Evolutionary conservation across 331 rosid genomes (phyloP), one percentile per base, ranked within the genome.

Genomic region (Malus hybrid): DNA sequence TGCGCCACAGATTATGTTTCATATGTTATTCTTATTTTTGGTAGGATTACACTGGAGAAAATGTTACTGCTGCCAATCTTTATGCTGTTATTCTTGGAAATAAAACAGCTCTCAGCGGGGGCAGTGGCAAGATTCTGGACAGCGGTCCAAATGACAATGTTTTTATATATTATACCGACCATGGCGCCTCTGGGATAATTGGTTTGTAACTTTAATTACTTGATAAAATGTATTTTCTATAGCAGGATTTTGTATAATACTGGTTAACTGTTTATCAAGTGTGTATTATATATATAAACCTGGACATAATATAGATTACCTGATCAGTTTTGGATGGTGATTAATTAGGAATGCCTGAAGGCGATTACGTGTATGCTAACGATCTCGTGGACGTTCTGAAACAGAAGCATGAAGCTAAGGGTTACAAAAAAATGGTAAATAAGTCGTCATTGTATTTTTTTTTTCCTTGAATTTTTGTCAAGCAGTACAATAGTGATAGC

Each of bases 71-170:
- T 2, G 1, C 20, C 6, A 90, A 90, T 71, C 79, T 82, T 1
- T 86, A 72, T 7, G 89, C 89, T 6, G 95, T 80, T 18, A 50
- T 87, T 63, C 80, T 80, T 19, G 95, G 88, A 7, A 78, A 90
- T 46, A 80, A 63, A 60, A 75, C 72, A 44, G 87, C 61, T 5
- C 28, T 81, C 9, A 77, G 69, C 0, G 90, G 95, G 33, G 92
- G 95, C 0, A 86, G 90, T 57, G 90, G 92, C 27, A 90, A 90
- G 63, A 87, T 90, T 19, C 12, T 90, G 2, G 13, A 79, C 6
- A 90, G 84, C 75, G 83, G 86, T 0, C 85, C 89, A 0, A 5
- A 81, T 16, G 95, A 90, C 57, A 57, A 32, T 27, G 31, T 90
- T 73, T 90, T 87, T 82, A 82, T 90, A 60, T 87, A 69, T 50